A percentile compares a stretch with the other conserved stretches of the same genome.
These are phyloP conservation scores for Candida nemodendra DNA, from an alignment of 805 yeast genomes.

Conservation along the genomic window DNA sequence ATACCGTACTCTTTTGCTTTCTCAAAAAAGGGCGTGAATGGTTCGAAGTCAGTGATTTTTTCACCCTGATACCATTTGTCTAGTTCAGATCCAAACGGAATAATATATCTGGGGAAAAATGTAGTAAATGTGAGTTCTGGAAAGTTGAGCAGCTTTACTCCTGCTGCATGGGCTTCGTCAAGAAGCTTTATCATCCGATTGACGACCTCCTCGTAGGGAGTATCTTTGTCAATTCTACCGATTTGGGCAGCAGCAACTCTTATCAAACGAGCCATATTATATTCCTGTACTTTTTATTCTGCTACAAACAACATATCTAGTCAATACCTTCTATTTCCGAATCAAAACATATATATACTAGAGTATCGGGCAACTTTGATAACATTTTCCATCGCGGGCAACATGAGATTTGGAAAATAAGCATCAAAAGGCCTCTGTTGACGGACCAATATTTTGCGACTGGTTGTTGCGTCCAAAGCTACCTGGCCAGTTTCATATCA, in stretches of 20 bases:
- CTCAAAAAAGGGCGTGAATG: slow-evolving; percentile 35
- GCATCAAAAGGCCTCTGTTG: too few species aligned
- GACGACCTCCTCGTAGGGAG: slow-evolving; percentile 31
- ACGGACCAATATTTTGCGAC: too few species aligned
- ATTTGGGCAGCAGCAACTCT: slow-evolving; percentile 32
- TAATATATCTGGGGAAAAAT: slow-evolving; percentile 37
- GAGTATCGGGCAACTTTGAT: too few species aligned
- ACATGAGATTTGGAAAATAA: too few species aligned
- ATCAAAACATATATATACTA: too few species aligned
- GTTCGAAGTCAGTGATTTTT: slow-evolving; percentile 30
- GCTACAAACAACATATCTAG: too few species aligned
- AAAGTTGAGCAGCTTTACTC: slow-evolving; percentile 35
- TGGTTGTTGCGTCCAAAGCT: too few species aligned
- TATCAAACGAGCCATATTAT: neutral
- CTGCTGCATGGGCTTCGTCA: slow-evolving; percentile 29
- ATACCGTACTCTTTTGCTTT: slow-evolving; percentile 29
- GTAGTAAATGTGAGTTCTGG: slow-evolving; percentile 38
- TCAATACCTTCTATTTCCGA: too few species aligned
- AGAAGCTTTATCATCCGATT: slow-evolving; percentile 27
- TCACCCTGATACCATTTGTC: slow-evolving; percentile 37
- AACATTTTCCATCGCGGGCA: too few species aligned
- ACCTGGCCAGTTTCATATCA: too few species aligned
- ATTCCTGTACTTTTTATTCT: too few species aligned
- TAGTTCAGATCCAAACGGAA: slow-evolving; percentile 34
- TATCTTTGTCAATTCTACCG: slow-evolving; percentile 32